Percentiles rank a stretch among this genome's conserved stretches.
Evolutionary conservation across 148 eudicot species (phyloP).

Genomic region (Fallopia convolvulus): DNA sequence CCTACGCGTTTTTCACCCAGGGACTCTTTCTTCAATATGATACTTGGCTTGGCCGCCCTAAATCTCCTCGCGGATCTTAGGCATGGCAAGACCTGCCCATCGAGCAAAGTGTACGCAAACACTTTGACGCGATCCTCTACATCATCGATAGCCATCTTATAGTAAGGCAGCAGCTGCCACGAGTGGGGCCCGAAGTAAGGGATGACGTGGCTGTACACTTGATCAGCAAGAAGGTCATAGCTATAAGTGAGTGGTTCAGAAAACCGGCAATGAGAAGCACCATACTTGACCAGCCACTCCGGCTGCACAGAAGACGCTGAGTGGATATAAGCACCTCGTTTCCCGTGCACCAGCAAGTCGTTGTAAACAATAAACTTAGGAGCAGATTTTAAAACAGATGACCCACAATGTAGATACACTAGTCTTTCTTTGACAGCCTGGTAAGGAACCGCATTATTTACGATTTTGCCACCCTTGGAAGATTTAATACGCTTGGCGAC

Average conservation of each 20-base stretch:
- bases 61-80: conserved; percentile 32
- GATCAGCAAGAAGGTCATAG: conserved; percentile 51
- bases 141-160: conserved; percentile 50
- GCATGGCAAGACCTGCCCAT: conserved; percentile 79
- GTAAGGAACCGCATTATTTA: conserved; percentile 42
- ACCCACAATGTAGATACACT: conserved; percentile 65
- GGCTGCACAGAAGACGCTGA: conserved; percentile 66
- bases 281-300: conserved; percentile 72
- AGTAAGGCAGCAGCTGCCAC: conserved; percentile 67
- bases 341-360: conserved; percentile 39
- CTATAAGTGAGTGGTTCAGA: conserved; percentile 50
- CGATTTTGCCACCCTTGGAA: conserved; percentile 42
- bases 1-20: conserved; percentile 56
- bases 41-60: conserved; percentile 50
- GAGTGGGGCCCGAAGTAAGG: conserved; percentile 63
- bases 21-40: conserved; percentile 66
- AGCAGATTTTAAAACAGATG: conserved; percentile 48
- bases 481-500: conserved; percentile 57
- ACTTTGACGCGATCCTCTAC: conserved; percentile 34
- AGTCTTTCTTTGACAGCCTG: conserved; percentile 51
- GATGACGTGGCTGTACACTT: conserved; percentile 44
- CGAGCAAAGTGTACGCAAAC: conserved; percentile 72
- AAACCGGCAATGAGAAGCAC: conserved; percentile 48
- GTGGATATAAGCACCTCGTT: conserved; percentile 60
- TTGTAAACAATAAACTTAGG: conserved; percentile 76